Evolutionary conservation across 1,284 basidiomycete genomes (phyloP), one percentile per base, ranked within the genome.

Genomic region (Boletus mariae): DNA sequence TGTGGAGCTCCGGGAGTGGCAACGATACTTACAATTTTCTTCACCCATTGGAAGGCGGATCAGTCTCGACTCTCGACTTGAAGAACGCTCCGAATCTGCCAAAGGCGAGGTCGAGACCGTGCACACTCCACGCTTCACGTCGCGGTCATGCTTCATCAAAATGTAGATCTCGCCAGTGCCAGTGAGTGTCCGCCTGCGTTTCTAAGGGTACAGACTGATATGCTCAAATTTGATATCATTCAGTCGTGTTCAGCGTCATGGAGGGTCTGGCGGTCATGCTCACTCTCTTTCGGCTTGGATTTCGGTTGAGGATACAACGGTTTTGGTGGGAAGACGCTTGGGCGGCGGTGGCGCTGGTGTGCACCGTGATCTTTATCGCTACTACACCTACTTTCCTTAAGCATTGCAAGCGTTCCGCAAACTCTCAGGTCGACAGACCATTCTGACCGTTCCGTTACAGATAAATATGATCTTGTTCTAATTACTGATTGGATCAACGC

Each of bases 321-420:
- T 60, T 62, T 44, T 60, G 60, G 62, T 62, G 62, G 62, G 62
- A 64, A 48, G 62, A 61, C 23, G 25, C 26, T 0, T 62, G 63
- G 63, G 59, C 61, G n/a, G 48, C 43, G 3, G 38, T 59, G 7
- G 50, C 49, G 4, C 23, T 29, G 1, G 5, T 55, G 20, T 55
- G 44, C 20, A 29, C 56, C 3, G 3, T 31, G 10, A 26, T 43
- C 25, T 57, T 42, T 9, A 37, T 57, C 23, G 1, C 45, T 7
- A 47, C 41, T 11, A 15, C 38, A 4, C 28, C 50, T 7, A 9
- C 42, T 15, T 43, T 48, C 20, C 48, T 40, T 1, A 20, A 5
- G 5, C 31, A 46, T 35, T 12, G 59, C 17, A 35, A 51, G 58
- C 47, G 6, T 34, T 46, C 28, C 10, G 17, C 9, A 28, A 2